Percentiles rank a stretch among this genome's conserved stretches.
phyloP scores from a whole-genome alignment of 1,139 yeast genomes.

The Candida sp. region DNA sequence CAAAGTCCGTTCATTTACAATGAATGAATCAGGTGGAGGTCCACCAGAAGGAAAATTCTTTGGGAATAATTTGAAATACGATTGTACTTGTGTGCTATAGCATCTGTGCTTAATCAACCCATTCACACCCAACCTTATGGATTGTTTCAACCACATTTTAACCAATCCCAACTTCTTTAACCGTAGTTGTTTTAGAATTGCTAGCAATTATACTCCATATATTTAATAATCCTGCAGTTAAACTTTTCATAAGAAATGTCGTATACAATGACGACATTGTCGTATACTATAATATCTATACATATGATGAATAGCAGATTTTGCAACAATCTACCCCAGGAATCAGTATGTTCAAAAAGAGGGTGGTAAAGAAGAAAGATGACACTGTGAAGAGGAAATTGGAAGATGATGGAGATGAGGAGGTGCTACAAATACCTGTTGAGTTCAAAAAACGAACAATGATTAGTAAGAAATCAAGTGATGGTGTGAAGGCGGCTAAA shows the following conservation, averaged over 20 bases:
- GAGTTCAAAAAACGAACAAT: neutral
- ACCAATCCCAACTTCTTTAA: too few relatives aligned
- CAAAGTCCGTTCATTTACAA: constrained; percentile 49
- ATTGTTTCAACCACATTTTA: neutral
- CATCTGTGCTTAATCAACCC: neutral
- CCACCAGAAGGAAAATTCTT: constrained; percentile 65
- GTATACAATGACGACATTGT: too few relatives aligned
- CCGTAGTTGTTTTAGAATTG: too few relatives aligned
- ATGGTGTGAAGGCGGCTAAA: constrained; percentile 1
- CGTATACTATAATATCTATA: too few relatives aligned
- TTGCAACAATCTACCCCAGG: too few relatives aligned
- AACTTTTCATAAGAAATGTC: too few relatives aligned
- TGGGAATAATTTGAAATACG: constrained; percentile 68
- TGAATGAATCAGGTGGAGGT: constrained; percentile 64
- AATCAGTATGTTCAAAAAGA: constrained; percentile 34
- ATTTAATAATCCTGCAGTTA: too few relatives aligned
- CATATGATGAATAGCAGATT: too few relatives aligned
- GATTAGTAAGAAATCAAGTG: neutral
- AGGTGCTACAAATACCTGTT: neutral
- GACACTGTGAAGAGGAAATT: constrained; percentile 16
- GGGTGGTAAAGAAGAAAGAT: constrained; percentile 23
- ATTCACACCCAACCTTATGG: neutral
- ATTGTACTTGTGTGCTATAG: constrained; percentile 9
- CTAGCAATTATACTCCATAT: too few relatives aligned
- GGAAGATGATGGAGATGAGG: constrained; percentile 5